A percentile compares a stretch with the other conserved stretches of the same genome.
Evolutionary conservation across 176 grass and related monocot genomes (phyloP).

Genomic region (Saccharum spontaneum): DNA sequence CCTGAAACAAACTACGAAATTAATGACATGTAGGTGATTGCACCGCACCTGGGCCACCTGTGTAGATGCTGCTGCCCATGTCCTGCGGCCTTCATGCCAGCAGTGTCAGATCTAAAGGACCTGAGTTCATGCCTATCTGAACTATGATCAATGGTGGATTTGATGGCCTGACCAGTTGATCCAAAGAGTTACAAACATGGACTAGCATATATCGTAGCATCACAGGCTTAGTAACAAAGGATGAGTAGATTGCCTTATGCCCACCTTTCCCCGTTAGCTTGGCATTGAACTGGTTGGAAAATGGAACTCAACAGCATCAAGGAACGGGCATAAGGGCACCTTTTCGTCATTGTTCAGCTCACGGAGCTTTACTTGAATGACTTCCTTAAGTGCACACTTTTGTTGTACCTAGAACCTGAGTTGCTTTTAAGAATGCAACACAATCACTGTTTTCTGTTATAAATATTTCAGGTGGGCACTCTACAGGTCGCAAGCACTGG

Average conservation of each 20-base stretch:
- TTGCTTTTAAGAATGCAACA: conserved; percentile 3
- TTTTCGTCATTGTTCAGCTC: background rate
- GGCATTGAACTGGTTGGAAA: background rate
- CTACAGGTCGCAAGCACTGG: conserved; percentile 92
- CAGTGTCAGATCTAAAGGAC: background rate
- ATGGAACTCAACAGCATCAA: background rate
- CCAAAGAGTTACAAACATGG: background rate
- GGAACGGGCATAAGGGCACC: background rate
- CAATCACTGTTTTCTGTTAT: conserved; percentile 12
- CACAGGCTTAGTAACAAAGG: background rate
- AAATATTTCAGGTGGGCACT: conserved; percentile 77
- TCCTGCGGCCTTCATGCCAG: background rate
- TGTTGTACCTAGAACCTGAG: background rate
- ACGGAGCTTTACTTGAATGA: background rate
- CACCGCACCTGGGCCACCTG: background rate
- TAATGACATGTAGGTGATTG: background rate
- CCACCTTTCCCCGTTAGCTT: background rate
- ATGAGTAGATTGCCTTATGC: background rate
- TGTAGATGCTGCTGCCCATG: background rate
- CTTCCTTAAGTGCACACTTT: background rate
- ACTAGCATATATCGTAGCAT: background rate
- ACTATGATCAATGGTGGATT: background rate
- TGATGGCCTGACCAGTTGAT: background rate
- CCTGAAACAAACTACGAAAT: background rate
- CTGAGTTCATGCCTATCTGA: background rate